Evolutionary conservation across 148 eudicot genomes (phyloP).

Genomic region (Rhododendron mucronatum): DNA sequence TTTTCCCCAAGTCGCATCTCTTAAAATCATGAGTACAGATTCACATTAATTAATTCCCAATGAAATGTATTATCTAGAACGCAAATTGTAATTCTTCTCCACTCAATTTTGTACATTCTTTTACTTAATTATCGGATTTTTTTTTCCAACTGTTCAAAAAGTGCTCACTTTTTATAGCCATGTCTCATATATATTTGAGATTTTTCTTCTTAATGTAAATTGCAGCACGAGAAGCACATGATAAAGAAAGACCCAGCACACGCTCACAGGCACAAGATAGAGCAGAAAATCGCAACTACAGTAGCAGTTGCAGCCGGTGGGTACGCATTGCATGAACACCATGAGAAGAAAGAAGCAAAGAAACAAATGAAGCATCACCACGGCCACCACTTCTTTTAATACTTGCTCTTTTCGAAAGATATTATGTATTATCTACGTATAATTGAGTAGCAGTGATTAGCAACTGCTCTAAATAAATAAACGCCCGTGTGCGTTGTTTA

Average conservation of each 20-base stretch:
- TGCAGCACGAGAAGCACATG: conserved; percentile 57
- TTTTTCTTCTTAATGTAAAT: neutral
- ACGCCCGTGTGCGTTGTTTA: neutral
- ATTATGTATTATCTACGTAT: neutral
- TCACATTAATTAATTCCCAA: no score
- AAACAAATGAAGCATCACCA: conserved; percentile 42
- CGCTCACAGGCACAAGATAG: conserved; percentile 50
- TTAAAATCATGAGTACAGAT: no score
- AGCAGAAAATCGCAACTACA: conserved; percentile 40
- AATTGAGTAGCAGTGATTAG: neutral
- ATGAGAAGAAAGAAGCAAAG: conserved; percentile 55
- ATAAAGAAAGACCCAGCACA: conserved; percentile 55
- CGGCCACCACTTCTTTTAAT: conserved; percentile 11
- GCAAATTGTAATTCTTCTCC: no score
- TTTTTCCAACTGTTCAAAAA: neutral
- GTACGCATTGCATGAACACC: conserved; percentile 50
- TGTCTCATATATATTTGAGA: neutral
- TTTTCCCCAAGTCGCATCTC: no score
- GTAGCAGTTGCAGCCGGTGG: conserved; percentile 53
- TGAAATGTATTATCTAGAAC: no score
- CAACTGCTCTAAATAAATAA: neutral
- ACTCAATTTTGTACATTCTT: no score
- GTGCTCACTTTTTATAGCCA: neutral
- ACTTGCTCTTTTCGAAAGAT: neutral
- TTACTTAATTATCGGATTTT: no score